Percentiles rank a stretch among this genome's conserved stretches.
Evolutionary conservation across 2,329 filamentous ascomycete genomes (phyloP).

Genomic region (Leptographium procerum): DNA sequence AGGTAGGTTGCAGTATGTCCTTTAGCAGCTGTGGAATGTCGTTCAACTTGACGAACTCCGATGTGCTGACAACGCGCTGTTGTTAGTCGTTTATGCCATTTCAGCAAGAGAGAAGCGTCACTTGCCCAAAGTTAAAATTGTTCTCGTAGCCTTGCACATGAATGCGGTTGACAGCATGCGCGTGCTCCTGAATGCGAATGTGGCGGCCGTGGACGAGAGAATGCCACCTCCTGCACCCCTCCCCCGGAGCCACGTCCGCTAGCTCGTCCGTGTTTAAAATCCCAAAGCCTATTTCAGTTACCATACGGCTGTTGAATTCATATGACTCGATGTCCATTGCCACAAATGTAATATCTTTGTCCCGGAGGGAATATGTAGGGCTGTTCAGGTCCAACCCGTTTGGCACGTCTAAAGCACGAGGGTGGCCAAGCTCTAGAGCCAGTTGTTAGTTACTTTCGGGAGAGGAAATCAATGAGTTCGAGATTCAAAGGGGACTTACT

Average conservation of each 20-base stretch:
- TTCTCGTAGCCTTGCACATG: slow-evolving; percentile 66
- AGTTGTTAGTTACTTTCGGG: background rate
- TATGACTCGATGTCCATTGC: slow-evolving; percentile 75
- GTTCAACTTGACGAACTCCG: slow-evolving; percentile 26
- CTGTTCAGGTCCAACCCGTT: slow-evolving; percentile 29
- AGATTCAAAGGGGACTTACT: background rate
- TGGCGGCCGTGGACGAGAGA: slow-evolving; percentile 57
- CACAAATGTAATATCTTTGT: slow-evolving; percentile 56
- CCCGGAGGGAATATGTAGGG: slow-evolving; percentile 33
- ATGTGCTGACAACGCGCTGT: slow-evolving; percentile 21
- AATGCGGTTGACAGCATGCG: slow-evolving; percentile 50
- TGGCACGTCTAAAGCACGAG: background rate
- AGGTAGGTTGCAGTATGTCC: slow-evolving; percentile 5
- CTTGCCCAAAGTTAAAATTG: slow-evolving; percentile 56
- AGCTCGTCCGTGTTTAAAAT: slow-evolving; percentile 60
- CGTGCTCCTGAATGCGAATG: slow-evolving; percentile 62
- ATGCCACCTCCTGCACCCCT: slow-evolving; percentile 55
- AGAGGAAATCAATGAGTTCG: background rate
- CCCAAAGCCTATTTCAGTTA: slow-evolving; percentile 82
- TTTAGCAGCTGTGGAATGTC: slow-evolving; percentile 24
- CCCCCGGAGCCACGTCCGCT: slow-evolving; percentile 43
- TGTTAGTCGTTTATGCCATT: background rate
- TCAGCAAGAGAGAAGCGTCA: background rate
- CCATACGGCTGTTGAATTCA: slow-evolving; percentile 50
- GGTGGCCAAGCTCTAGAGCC: background rate